phyloP scores from a whole-genome alignment of 495 filamentous ascomycete species.

The Penicillium atrosanguineum region DNA sequence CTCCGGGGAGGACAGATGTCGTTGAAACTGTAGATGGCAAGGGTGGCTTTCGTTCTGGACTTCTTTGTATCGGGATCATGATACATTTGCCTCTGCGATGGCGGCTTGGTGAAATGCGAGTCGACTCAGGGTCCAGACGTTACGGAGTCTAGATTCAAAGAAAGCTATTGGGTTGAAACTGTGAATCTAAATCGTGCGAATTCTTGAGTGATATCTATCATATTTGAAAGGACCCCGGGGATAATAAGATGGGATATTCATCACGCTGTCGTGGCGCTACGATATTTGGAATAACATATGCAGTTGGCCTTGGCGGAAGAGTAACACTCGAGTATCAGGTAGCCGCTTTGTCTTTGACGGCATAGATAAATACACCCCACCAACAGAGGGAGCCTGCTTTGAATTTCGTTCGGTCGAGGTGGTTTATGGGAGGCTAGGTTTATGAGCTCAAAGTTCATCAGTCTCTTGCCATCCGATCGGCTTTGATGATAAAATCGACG shows the following conservation, averaged over 20 bases:
- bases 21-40: background rate
- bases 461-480: background rate
- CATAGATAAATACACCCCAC: too few species aligned
- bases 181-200: too few species aligned
- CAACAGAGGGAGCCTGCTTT: too few species aligned
- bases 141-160: background rate
- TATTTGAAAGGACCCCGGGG: background rate
- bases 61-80: background rate
- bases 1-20: conserved; percentile 3
- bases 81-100: background rate
- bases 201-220: background rate
- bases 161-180: background rate
- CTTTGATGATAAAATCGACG: background rate
- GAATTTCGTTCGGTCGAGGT: too few species aligned
- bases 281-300: background rate
- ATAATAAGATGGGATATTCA: background rate
- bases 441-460: too few species aligned
- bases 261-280: background rate
- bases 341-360: background rate
- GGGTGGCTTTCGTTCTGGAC: background rate
- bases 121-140: background rate
- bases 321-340: background rate
- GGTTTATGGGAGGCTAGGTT: too few species aligned
- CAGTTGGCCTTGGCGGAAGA: background rate
- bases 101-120: background rate